Base-by-base conservation (phyloP, 352 stramenopile genomes). In the Phytopythium delawarense region DNA sequence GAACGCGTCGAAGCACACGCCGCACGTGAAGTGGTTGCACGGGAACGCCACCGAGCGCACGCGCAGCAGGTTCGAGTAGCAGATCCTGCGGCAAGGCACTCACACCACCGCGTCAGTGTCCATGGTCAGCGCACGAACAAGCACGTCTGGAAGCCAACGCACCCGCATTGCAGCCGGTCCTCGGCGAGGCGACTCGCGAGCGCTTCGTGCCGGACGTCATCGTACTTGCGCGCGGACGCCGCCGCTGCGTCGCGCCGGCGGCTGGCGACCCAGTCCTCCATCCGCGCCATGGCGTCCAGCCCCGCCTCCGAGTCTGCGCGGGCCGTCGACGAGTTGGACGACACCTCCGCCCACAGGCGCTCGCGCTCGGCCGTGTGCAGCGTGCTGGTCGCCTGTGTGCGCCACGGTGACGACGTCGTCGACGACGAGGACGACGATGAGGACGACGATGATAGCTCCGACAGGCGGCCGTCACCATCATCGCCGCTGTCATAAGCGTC, bases 101-200 rank as follows among this genome's bases (percentile, higher is more conserved):
- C 40, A 40, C 8, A 6, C 28, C 34, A 37, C 9, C 13, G 44
- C 15, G 37, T 60, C 23, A 62, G 30, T 12, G 12, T 63, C 21
- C 20, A 52, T 8, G 40, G 4, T 12, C 25, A 23, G 12, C 20
- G 5, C 25, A n/a, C 13, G 9, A 37, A 1, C 39, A 18, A 34
- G 28, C 49, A 30, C 6, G 20, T 23, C 42, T 0, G 11, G 7
- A 9, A 32, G 2, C 1, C 4, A 4, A 18, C 67, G 44, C 57
- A 86, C 76, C 76, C 68, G 67, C 81, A 90, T 37, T 85, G 77
- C n/a, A 90, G 57, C 18, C 85, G 74, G 66, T 90, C 81, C 32
- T 90, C 81, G 2, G 76, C 73, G 23, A 90, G 59, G 37, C 81
- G 66, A 23, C 64, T 77, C 18, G 78, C 81, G 16, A 90, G 62